Conservation (phyloP, 257 asterid genomes). For the Rhazya stricta region DNA sequence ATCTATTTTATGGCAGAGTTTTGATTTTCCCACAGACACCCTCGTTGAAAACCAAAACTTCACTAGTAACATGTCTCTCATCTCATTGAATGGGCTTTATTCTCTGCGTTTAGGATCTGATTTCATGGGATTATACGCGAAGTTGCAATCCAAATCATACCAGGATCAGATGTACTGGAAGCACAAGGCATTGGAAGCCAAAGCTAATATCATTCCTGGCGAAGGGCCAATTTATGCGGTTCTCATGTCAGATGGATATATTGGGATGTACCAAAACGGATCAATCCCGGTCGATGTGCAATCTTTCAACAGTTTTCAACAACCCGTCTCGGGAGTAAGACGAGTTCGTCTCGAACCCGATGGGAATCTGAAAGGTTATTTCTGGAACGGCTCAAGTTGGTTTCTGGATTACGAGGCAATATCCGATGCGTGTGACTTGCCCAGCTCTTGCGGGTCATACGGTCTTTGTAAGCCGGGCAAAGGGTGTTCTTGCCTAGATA, state of each 20-base stretch:
- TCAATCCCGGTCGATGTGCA: conserved; percentile 63
- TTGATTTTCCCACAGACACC: conserved; percentile 75
- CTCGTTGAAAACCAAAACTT: conserved; percentile 79
- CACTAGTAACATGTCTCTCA: conserved; percentile 50
- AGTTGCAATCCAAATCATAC: conserved; percentile 27
- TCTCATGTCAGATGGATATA: conserved; percentile 53
- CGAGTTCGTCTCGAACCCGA: conserved; percentile 71
- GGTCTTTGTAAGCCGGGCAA: conserved; percentile 63
- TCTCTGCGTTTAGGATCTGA: conserved; percentile 65
- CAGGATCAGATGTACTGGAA: conserved; percentile 55
- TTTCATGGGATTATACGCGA: conserved; percentile 54
- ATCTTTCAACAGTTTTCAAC: conserved; percentile 68
- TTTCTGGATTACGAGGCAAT: conserved; percentile 55
- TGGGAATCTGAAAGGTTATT: conserved; percentile 71
- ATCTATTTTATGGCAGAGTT: conserved; percentile 59
- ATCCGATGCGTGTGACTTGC: conserved; percentile 61
- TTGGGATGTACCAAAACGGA: conserved; percentile 80
- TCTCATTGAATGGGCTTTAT: conserved; percentile 72
- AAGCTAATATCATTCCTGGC: conserved; percentile 50
- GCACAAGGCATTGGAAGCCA: conserved; percentile 70
- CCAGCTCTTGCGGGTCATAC: conserved; percentile 68
- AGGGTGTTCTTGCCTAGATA: conserved; percentile 65
- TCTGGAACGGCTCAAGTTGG: conserved; percentile 89
- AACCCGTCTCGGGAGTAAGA: conserved; percentile 44
- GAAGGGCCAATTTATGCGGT: conserved; percentile 54